Base-by-base conservation (phyloP, 768 basidiomycete genomes). In the Multifurca ochricompacta region DNA sequence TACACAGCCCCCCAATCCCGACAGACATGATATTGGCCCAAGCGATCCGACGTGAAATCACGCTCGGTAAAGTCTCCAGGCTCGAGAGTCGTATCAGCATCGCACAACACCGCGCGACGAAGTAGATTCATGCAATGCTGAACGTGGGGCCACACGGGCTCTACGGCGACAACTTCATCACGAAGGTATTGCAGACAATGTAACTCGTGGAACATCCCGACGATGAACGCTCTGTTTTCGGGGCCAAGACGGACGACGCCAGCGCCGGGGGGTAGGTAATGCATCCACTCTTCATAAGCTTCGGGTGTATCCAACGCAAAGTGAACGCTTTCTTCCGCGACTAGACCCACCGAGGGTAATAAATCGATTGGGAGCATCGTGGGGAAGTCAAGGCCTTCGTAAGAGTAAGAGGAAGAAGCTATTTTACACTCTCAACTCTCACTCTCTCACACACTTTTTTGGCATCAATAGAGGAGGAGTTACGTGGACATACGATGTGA, bases 121-220 rank as follows among this genome's bases (percentile, higher is more conserved):
- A 72, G 63, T 54, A 74, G 72, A 18, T 70, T 68, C 43, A 73
- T 58, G 55, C 71, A 73, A 43, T 73, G 72, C 31, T 70, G 60
- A 6, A 68, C 64, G 49, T 73, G 71, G 39, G 18, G 44, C 66
- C 63, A 39, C 25, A 63, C 58, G 11, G 51, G 51, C 31, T 43
- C 31, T 54, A 61, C 34, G 64, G 46, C 28, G 64, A 66, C 25
- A 59, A 63, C 30, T 62, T 67, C 42, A 56, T 60, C 44, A 65
- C 10, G 66, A 14, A 74, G 58, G 55, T 65, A 66, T 5, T 62
- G 65, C 72, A 74, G 43, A 48, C 77, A 79, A 58, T 78, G 77
- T 11, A 78, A 67, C 58, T 78, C 70, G 63, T 78, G 77, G 64
- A 73, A 77, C 63, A 77, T 71, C 28, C 68, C 66, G 18, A 63